phyloP scores from a whole-genome alignment of 2,329 filamentous ascomycete species.

The Penicillium sp. region DNA sequence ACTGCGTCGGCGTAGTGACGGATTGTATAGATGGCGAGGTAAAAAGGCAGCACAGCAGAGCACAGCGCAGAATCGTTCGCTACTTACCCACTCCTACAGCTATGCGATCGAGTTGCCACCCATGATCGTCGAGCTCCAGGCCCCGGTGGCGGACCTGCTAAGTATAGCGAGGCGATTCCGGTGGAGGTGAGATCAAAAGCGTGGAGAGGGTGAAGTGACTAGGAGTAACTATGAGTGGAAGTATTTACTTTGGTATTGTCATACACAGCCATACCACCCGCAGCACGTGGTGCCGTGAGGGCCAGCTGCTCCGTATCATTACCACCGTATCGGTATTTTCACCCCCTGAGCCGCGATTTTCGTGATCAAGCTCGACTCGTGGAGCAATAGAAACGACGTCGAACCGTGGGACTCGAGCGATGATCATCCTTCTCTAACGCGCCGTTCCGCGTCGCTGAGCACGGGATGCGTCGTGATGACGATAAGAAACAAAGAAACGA shows the following conservation, averaged over 20 bases:
- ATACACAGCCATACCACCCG: too few relatives aligned
- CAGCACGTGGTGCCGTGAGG: too few relatives aligned
- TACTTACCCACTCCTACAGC: neutral
- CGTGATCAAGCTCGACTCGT: neutral
- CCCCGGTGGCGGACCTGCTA: neutral
- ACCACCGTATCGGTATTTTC: too few relatives aligned
- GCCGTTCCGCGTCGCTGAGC: neutral
- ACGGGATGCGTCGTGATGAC: neutral
- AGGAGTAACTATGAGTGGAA: too few relatives aligned
- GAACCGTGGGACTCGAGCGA: conserved; percentile 8
- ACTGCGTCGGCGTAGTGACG: too few relatives aligned
- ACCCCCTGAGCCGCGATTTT: neutral
- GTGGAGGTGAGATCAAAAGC: conserved; percentile 5
- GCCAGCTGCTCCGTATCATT: too few relatives aligned
- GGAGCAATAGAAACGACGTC: neutral
- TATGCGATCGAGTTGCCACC: conserved; percentile 13
- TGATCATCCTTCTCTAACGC: conserved; percentile 9
- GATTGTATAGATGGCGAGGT: conserved; percentile 1
- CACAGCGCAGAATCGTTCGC: neutral
- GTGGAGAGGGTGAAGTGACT: neutral
- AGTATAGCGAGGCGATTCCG: neutral
- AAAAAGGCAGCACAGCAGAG: neutral
- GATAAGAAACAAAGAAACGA: neutral
- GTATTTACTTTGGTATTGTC: too few relatives aligned
- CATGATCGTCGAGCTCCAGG: conserved; percentile 4